phyloP scores from a whole-genome alignment of 768 basidiomycete species.

The Kwoniella mangroviensis region DNA sequence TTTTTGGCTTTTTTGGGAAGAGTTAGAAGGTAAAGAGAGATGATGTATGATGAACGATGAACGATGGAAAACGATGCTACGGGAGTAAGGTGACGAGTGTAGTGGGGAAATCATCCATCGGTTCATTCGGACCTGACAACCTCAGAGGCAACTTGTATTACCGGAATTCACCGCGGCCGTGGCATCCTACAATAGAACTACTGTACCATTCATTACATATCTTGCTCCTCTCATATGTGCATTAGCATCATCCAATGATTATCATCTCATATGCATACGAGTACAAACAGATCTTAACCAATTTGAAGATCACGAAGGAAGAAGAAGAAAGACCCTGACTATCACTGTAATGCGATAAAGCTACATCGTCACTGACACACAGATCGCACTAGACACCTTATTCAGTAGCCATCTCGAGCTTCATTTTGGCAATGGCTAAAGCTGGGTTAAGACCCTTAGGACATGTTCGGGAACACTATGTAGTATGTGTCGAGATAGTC shows the following conservation, averaged over 20 bases:
- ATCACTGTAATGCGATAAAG: not conserved
- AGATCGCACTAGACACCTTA: not conserved
- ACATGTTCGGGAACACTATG: constrained; percentile 84
- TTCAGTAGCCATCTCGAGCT: constrained; percentile 67
- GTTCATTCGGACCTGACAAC: constrained; percentile 1
- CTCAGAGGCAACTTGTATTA: not conserved
- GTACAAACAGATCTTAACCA: constrained; percentile 12
- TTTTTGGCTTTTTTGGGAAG: not conserved
- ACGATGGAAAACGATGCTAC: not conserved
- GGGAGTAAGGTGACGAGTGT: too few relatives aligned
- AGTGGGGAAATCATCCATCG: not conserved
- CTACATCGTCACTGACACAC: not conserved
- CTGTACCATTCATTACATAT: not conserved
- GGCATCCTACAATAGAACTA: not conserved
- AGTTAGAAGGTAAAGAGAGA: constrained; percentile 5
- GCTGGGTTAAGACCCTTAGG: constrained; percentile 96
- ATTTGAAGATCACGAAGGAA: constrained; percentile 6
- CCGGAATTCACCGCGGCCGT: constrained; percentile 17
- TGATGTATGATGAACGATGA: not conserved
- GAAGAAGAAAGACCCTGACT: not conserved
- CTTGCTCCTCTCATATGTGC: not conserved
- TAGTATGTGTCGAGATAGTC: not conserved
- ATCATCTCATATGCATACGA: constrained; percentile 22
- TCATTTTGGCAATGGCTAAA: constrained; percentile 88
- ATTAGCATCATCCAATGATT: not conserved